phyloP scores from a whole-genome alignment of 108 stramenopile genomes.

The Cyclotella baltica region DNA sequence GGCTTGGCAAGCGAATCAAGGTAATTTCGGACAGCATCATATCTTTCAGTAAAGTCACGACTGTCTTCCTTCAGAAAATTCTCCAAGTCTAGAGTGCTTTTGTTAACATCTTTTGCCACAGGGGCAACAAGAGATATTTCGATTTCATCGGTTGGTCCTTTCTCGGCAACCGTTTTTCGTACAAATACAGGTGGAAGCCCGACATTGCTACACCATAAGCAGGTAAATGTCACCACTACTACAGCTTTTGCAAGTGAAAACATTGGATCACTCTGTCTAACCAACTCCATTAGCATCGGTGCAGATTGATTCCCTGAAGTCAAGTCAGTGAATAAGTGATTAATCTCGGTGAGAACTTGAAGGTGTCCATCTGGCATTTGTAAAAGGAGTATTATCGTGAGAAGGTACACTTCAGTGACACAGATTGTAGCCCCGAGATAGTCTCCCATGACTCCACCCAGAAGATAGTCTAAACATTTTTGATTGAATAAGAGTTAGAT shows the following conservation, averaged over 20 bases:
- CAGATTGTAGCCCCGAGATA: constrained; percentile 82
- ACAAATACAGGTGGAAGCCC: constrained; percentile 27
- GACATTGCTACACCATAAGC: constrained; percentile 27
- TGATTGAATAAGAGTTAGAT: constrained; percentile 16
- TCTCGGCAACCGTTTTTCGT: constrained; percentile 2
- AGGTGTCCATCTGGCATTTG: not conserved
- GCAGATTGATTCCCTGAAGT: not conserved
- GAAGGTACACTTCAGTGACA: constrained; percentile 56
- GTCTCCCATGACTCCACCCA: constrained; percentile 84
- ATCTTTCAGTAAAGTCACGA: constrained; percentile 31
- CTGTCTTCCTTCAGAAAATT: constrained; percentile 17
- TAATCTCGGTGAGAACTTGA: not conserved
- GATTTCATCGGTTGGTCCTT: constrained; percentile 2
- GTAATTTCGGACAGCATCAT: constrained; percentile 61
- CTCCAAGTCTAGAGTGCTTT: not conserved
- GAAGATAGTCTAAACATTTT: constrained; percentile 25
- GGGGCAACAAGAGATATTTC: not conserved
- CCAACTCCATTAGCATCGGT: not conserved
- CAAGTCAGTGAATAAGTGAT: not conserved
- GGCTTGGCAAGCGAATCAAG: constrained; percentile 84
- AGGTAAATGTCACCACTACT: not conserved
- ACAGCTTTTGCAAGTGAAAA: constrained; percentile 15
- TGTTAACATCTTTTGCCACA: not conserved
- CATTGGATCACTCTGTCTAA: not conserved
- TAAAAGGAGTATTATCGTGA: constrained; percentile 37